Base-by-base conservation (phyloP, 257 asterid genomes). In the Lavandula angustifolia region DNA sequence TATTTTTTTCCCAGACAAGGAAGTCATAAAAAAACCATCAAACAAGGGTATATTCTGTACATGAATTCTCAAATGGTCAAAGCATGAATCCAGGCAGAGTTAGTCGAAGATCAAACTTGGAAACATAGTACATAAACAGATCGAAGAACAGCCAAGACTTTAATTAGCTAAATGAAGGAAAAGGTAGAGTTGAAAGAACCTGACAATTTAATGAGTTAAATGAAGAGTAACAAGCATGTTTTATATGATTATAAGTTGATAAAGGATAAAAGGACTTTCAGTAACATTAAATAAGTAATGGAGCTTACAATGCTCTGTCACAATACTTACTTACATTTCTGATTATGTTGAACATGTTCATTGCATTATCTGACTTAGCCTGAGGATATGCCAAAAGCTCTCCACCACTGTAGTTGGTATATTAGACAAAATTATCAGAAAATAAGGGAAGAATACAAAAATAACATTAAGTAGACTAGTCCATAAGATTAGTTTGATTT, bases 241-340 rank as follows among this genome's bases (percentile, higher is more conserved):
- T 9, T 57, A 37, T 5, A 37, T 5, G 14, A 57, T 17, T 10
- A 38, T 38, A 58, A 58, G 33, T 9, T n/a, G n/a, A n/a, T n/a
- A n/a, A n/a, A n/a, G 34, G 9, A 10, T 22, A 13, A 38, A 54
- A 37, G 63, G 53, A 62, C 59, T 7, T 42, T 58, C 38, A 10
- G 29, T 9, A 35, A 35, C 1, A 38, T 16, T 2, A 58, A 57
- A 35, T 35, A 5, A 57, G 14, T 34, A 57, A n/a, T 57, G 33
- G 32, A 34, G 6, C 16, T 16, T 37, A 55, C 12, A 62, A 17
- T n/a, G 46, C 53, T 47, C 29, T 17, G 6, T 43, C 17, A 46
- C 56, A 54, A 55, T 5, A 18, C 13, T 72, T 63, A 92, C 98
- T 72, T 63, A 92, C 98, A 87, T 87, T 86, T 66, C 83, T 82